Evolutionary conservation across 306 rosid genomes (phyloP).

Genomic region (Inga oerstediana): DNA sequence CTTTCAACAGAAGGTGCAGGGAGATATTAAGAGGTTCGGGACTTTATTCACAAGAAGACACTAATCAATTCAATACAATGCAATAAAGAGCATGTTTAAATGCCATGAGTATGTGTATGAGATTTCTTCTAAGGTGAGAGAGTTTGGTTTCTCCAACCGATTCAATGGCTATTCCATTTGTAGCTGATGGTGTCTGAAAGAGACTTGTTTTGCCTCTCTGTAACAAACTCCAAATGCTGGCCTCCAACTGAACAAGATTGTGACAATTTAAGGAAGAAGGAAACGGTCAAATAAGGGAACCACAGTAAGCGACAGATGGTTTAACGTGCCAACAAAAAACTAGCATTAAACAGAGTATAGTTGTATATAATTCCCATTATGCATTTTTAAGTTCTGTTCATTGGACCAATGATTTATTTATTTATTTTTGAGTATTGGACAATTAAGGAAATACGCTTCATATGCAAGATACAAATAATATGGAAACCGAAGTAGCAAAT

Average conservation of each 20-base stretch:
- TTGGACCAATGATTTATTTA: neutral
- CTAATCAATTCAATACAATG: neutral
- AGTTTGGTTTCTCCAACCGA: neutral
- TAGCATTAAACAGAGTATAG: slow-evolving; percentile 7
- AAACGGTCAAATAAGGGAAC: slow-evolving; percentile 16
- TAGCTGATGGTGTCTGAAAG: neutral
- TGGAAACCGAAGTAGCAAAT: neutral
- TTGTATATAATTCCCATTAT: neutral
- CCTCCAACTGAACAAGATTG: slow-evolving; percentile 26
- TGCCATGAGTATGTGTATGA: neutral
- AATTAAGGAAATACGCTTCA: slow-evolving; percentile 9
- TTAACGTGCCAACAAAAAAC: neutral
- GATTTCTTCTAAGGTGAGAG: neutral
- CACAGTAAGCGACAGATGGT: neutral
- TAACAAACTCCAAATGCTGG: slow-evolving; percentile 9
- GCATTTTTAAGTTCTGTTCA: neutral
- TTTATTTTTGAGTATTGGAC: neutral
- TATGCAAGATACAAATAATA: slow-evolving; percentile 3
- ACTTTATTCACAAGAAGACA: neutral
- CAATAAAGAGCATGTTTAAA: neutral
- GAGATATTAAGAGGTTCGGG: neutral
- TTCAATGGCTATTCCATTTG: neutral
- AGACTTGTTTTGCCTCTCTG: slow-evolving; percentile 1
- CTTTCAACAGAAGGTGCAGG: neutral
- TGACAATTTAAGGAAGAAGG: slow-evolving; percentile 36